Evolutionary conservation across 2,329 filamentous ascomycete species (phyloP), one percentile per base, ranked within the genome.

Genomic region (Cladosporium sp.): DNA sequence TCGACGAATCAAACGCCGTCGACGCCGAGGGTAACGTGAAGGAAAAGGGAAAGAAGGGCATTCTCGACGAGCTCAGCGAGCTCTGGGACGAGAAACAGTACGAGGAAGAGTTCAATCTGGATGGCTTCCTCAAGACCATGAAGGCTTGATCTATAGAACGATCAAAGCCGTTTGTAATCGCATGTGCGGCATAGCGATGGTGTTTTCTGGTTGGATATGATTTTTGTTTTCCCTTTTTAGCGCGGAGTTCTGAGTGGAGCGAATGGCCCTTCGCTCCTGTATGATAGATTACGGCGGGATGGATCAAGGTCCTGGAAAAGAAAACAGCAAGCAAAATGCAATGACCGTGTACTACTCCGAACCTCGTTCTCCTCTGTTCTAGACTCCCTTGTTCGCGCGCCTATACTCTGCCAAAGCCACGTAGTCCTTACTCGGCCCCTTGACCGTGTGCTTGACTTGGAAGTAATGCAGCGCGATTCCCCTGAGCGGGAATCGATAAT

Each of bases 61-160:
- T 92, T 81, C 72, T 97, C 55, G 93, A 98, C 66, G 93, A 97
- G 64, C 72, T 98, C 51, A 92, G 89, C 51, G 93, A 98, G 69
- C 73, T 98, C 25, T 98, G 93, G 92, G 93, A 98, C 67, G 92
- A 96, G 67, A 85, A 84, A 66, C 91, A 96, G 74, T 98, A 98
- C 69, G 90, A 96, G 71, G 93, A 98, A 73, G 94, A 95, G 69
- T 97, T 96, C 68, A 89, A 97, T 67, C 73, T 98, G 58, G 90
- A 95, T 62, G 91, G 88, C 3, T 98, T 97, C 73, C 78, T 98
- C 73, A 91, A 90, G 68, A 94, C 82, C 59, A 96, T 98, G 88
- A 48, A 48, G 45, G 45, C 45, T 48, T 48, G 29, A 40, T 22
- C 8, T 16, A 12, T 30, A 15, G 41, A 11, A 22, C 33, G n/a